Evolutionary conservation across 306 rosid genomes (phyloP), one percentile per base, ranked within the genome.

Genomic region (Corylus heterophylla): DNA sequence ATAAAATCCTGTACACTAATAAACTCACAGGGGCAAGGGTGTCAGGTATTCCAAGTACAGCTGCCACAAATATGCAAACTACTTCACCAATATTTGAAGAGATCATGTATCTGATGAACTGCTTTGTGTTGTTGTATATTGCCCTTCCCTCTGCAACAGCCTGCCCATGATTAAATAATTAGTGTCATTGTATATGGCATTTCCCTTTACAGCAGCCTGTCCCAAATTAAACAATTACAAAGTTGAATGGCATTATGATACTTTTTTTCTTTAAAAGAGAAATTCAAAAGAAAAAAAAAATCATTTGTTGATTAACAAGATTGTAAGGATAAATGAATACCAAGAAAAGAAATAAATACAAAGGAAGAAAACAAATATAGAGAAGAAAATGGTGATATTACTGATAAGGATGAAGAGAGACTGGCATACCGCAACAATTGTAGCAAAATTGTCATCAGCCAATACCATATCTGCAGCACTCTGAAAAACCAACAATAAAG

Each of bases 101-200:
- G 67, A 94, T 94, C 98, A 94, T 94, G 90, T 94, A 94, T 91
- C 98, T 91, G 81, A 94, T 94, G 83, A 94, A 94, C 79, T 94
- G 98, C 84, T 92, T 94, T 13, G 98, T 94, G 80, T 94, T 94
- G 77, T 91, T 92, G 85, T 94, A 94, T 76, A 94, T 94, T 74
- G 98, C 97, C 87, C 98, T 88, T 78, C 98, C 98, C 90, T 94
- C 98, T 73, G 98, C 97, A 79, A 94, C 95, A 72, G 97, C 98
- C 98, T 94, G 85, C 82, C 56, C 75, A 81, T 35, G 73, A 78
- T 78, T 51, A 82, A 78, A 78, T 58, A 20, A 67, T 79, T 74
- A 77, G 98, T 94, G 80, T 94, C 92, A 77, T 91, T 92, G 85
- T 94, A 94, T 76, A 94, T 94, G 75, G 98, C 97, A 85, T 97